Evolutionary conservation across 768 basidiomycete species (phyloP).

Genomic region (Megacollybia marginata): DNA sequence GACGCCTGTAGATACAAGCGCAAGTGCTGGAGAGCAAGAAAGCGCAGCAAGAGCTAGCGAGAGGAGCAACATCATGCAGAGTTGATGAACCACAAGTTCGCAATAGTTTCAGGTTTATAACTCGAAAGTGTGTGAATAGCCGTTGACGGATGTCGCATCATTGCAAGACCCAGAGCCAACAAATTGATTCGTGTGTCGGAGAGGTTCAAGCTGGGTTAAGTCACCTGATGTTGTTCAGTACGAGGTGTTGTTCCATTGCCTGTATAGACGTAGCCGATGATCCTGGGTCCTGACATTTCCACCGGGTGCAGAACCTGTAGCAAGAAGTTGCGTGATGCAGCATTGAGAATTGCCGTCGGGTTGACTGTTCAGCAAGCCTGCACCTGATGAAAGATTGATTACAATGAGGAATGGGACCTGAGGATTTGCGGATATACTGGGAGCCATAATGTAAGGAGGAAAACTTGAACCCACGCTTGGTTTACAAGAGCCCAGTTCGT

Average conservation of each 20-base stretch:
- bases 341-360: slow-evolving; percentile 13
- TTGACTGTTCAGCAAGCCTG: slow-evolving; percentile 10
- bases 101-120: neutral
- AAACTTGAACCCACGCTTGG: neutral
- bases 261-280: too few species aligned
- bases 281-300: slow-evolving; percentile 15
- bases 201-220: slow-evolving; percentile 12
- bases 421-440: slow-evolving; percentile 14
- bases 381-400: slow-evolving; percentile 11
- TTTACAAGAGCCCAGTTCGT: slow-evolving; percentile 2
- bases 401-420: slow-evolving; percentile 12
- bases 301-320: too few species aligned
- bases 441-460: neutral
- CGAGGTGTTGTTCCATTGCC: slow-evolving; percentile 4
- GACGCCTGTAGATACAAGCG: neutral
- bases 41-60: too few species aligned
- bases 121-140: too few species aligned
- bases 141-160: neutral
- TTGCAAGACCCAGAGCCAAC: slow-evolving; percentile 12
- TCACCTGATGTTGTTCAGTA: slow-evolving; percentile 17
- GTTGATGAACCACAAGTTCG: too few species aligned
- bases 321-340: slow-evolving; percentile 16
- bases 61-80: too few species aligned
- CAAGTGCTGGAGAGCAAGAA: neutral
- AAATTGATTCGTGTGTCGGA: slow-evolving; percentile 19